Evolutionary conservation across 352 stramenopile genomes (phyloP).

Genomic region (Phytopythium montanum): DNA sequence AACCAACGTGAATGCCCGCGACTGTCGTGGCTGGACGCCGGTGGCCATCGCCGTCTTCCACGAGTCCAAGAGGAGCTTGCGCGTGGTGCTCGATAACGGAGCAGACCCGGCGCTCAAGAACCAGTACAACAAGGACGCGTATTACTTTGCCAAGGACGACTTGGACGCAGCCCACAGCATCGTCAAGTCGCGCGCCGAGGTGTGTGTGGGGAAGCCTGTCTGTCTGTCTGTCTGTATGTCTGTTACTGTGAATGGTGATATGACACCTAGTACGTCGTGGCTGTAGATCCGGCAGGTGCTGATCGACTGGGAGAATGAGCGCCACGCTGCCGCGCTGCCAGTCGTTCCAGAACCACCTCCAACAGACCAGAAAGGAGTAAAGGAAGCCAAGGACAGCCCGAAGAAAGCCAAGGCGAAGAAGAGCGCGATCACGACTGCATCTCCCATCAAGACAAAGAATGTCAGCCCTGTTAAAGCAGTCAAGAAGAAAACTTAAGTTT

Average conservation of each 20-base stretch:
- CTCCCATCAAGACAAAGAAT: neutral
- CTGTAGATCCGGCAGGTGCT: conserved; percentile 59
- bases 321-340: conserved; percentile 13
- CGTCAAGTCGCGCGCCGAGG: conserved; percentile 65
- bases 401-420: conserved; percentile 28
- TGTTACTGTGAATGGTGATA: neutral
- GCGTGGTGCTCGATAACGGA: conserved; percentile 72
- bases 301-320: conserved; percentile 62
- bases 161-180: conserved; percentile 83
- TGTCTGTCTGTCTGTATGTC: too few relatives aligned
- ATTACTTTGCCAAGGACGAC: conserved; percentile 87
- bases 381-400: conserved; percentile 14
- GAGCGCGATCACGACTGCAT: neutral
- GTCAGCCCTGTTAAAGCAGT: too few relatives aligned
- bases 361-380: conserved; percentile 4
- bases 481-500: neutral
- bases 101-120: conserved; percentile 85
- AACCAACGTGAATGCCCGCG: conserved; percentile 65
- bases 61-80: conserved; percentile 67
- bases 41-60: conserved; percentile 87
- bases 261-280: neutral
- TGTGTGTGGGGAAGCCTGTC: conserved; percentile 17
- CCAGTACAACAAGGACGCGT: conserved; percentile 89
- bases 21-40: conserved; percentile 85
- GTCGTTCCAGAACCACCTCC: conserved; percentile 5